Percentiles rank a stretch among this genome's conserved stretches.
These are phyloP conservation scores for Populus tremula DNA, from an alignment of 345 rosid genomes.

Conservation along the genomic window DNA sequence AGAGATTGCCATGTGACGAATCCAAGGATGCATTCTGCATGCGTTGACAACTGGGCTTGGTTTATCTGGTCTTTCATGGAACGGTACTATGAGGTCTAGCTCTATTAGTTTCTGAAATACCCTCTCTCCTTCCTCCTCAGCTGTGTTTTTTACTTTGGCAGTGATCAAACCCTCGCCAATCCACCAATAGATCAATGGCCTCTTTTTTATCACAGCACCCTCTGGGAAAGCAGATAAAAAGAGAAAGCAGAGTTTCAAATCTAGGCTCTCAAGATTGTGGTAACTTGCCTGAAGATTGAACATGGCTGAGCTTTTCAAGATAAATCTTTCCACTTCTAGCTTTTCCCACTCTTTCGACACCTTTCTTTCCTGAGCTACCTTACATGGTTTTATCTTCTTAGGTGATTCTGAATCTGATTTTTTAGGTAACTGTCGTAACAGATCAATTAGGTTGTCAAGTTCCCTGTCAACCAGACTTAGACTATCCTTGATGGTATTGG, in stretches of 20 bases:
- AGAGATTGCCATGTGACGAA: neutral
- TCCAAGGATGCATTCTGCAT: slow-evolving; percentile 18
- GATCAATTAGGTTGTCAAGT: too few relatives aligned
- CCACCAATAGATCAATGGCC: slow-evolving; percentile 8
- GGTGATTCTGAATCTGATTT: too few relatives aligned
- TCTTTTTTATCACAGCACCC: neutral
- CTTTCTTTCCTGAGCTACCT: neutral
- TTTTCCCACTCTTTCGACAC: neutral
- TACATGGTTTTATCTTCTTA: too few relatives aligned
- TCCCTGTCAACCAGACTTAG: too few relatives aligned
- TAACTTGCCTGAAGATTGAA: neutral
- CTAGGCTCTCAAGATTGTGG: neutral
- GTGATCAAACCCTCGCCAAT: slow-evolving; percentile 5
- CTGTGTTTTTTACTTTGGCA: neutral
- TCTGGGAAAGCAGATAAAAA: slow-evolving; percentile 3
- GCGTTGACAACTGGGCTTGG: neutral
- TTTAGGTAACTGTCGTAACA: accelerated
- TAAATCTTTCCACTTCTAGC: neutral
- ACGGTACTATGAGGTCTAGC: neutral
- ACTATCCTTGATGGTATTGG: too few relatives aligned
- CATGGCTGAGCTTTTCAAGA: neutral
- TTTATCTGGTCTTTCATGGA: neutral
- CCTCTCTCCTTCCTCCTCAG: slow-evolving; percentile 7
- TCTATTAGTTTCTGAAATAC: slow-evolving; percentile 10
- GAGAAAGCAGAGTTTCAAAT: neutral